Evolutionary conservation across 805 yeast genomes (phyloP), one percentile per base, ranked within the genome.

Genomic region (Pichia insulana): DNA sequence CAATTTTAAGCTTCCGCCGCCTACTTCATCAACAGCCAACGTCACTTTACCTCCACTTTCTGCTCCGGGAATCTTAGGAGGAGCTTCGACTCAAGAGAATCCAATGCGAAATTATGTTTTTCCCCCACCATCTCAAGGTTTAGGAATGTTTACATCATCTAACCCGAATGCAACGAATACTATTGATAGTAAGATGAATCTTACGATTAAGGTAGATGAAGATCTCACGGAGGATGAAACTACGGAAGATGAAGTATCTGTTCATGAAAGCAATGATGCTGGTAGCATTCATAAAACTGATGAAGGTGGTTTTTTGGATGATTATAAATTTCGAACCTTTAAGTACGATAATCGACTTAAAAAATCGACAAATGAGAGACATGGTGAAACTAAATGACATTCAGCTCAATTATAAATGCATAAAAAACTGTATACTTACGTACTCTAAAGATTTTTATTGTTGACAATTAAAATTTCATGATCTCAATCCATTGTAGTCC

Each of bases 201-300:
- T 22, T 22, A 22, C 25, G 8, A 22, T 6, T 22, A 22, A 25
- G 11, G 39, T 40, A 6, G 46, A 43, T 30, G 47, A 50, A 15
- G 42, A 36, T 26, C 30, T 36, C 4, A 39, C 41, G 7, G 51
- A 49, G 16, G 59, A 57, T 17, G 58, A 52, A 26, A 27, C 25
- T 6, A 25, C 38, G 3, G 59, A 57, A 18, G 58, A 56, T 26
- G 58, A 50, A 34, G 46, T 48, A 33, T 49, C 52, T 3, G 55
- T 34, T n/a, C 22, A 5, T 5, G 34, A 28, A 13, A 34, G 33
- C 16, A 16, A 30, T 26, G 13, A n/a, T 28, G 27, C 13, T 25
- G 20, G 17, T n/a, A 17, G 19, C 25, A 30, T 12, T 8, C 20
- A 37, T 22, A 5, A 18, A 7, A 27, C 15, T 27, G 22, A 19